Evolutionary conservation across 2,329 filamentous ascomycete species (phyloP), one percentile per base, ranked within the genome.

Genomic region (Botrytis hyacinthi): DNA sequence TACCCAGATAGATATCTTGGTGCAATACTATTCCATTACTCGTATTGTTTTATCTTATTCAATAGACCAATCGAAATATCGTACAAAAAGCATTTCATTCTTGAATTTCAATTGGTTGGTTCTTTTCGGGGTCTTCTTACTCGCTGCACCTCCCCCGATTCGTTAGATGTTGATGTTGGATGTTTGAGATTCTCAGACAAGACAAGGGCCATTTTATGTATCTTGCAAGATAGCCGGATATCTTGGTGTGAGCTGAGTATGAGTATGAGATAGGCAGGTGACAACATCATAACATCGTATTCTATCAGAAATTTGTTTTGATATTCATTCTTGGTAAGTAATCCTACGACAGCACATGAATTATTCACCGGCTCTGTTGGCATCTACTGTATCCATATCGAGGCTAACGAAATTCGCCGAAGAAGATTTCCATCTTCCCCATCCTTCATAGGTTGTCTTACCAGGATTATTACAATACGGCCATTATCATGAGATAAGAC

Each of bases 401-500:
- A 57, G 26, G 35, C 66, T 68, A 69, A 69, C 66, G 66, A 44
- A 57, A 57, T 32, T 68, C 26, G 35, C 26, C 26, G 48, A 18
- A 40, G 46, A 68, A 54, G 65, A 68, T 42, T 68, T 57, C 35
- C n/a, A 29, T 67, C 65, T 54, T 44, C 46, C 26, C 44, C 61
- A 63, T 44, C 8, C 40, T 37, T 35, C 40, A 42, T 35, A 63
- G 35, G 48, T 67, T 37, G 62, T 68, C 29, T 68, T 42, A 60
- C 62, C 59, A 68, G 62, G 70, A 60, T 68, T 60, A 46, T 60
- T 60, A 46, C 35, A 71, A 57, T 29, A 65, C 59, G 37, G 68
- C 37, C 26, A 67, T 71, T 71, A 71, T 42, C 72, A 71, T 71
- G 68, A 73, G 72, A 73, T 73, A 73, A 73, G 72, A 60, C 26